Evolutionary conservation across 208 protist genomes (phyloP), one percentile per base, ranked within the genome.

Genomic region (Wallacemonas rigidus): DNA sequence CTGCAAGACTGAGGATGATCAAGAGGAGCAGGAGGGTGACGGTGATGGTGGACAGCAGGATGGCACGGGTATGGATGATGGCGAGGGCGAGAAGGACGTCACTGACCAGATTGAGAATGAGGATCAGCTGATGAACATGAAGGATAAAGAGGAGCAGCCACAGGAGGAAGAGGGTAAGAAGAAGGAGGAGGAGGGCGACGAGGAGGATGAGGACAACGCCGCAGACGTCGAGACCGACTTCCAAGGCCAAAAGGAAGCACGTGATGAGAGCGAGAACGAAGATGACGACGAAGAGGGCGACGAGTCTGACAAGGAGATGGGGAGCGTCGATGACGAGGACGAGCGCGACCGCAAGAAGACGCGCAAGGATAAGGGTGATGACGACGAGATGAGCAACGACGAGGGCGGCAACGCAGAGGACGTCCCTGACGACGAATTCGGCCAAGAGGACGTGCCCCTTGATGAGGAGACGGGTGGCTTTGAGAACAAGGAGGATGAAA

Each of bases 1-100:
- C 78, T 99, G 98, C 76, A 98, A 96, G 63, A 73, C 85, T 4
- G 92, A 97, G 50, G 88, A 90, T 17, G 83, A 91, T 47, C 86
- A 91, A 39, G 85, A 94, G n/a, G 82, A 86, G 36, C 72, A 89
- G 58, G 89, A 96, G 43, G 75, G 81, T 17, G 71, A 89, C 47
- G 85, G 87, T 3, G 94, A 85, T 41, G 87, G 88, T 7, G 79
- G 79, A 8, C 85, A 82, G 75, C 75, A 90, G 51, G 87, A 92
- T 15, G 98, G 98, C 47, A 99, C 98, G 15, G 99, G 99, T 53
- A 99, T 99, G 95, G 99, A 99, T 71, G 98, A 99, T 68, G 99
- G 98, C 43, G 63, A 98, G 57, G 99, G 99, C 67, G 92, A 99
- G 75, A 98, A 99, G 67, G 99, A 99, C 77, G 98, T 99, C 26